phyloP scores from a whole-genome alignment of 148 eudicot genomes.

The Agrostemma githago region DNA sequence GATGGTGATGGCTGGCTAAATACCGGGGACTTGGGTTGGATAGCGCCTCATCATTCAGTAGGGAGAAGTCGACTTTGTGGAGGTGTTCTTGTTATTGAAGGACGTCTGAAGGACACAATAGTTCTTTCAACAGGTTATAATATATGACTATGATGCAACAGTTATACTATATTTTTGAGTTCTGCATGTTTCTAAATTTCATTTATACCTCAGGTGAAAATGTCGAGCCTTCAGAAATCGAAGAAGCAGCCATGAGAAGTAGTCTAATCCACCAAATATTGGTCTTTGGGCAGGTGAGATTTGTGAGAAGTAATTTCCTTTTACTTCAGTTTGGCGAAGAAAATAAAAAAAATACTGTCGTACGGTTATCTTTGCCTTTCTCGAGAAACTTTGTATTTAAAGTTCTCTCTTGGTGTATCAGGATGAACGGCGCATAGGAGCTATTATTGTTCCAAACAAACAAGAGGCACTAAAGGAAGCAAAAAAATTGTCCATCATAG shows the following conservation, averaged over 20 bases:
- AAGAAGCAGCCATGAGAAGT: conserved; percentile 92
- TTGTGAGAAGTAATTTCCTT: not conserved
- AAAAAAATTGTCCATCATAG: conserved; percentile 40
- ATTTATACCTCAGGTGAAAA: conserved; percentile 60
- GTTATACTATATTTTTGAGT: not conserved
- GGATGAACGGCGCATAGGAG: conserved; percentile 75
- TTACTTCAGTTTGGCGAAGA: not conserved
- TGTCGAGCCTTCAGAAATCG: conserved; percentile 90
- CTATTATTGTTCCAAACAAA: conserved; percentile 81
- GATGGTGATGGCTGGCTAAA: conserved; percentile 83
- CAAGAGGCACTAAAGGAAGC: conserved; percentile 60
- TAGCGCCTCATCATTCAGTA: conserved; percentile 69
- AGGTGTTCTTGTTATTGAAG: conserved; percentile 85
- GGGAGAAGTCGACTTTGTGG: conserved; percentile 85
- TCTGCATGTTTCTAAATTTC: conserved; percentile 11
- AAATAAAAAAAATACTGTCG: too few relatives aligned
- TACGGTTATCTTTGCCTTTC: not conserved
- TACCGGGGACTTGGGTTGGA: conserved; percentile 97
- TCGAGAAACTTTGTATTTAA: not conserved
- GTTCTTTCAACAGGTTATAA: conserved; percentile 83
- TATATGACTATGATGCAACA: not conserved
- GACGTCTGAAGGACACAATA: conserved; percentile 95
- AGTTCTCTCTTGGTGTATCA: not conserved
- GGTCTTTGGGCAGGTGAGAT: conserved; percentile 80
- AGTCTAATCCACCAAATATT: conserved; percentile 76